phyloP scores from a whole-genome alignment of 306 rosid genomes.

The Herpetospermum pedunculosum region DNA sequence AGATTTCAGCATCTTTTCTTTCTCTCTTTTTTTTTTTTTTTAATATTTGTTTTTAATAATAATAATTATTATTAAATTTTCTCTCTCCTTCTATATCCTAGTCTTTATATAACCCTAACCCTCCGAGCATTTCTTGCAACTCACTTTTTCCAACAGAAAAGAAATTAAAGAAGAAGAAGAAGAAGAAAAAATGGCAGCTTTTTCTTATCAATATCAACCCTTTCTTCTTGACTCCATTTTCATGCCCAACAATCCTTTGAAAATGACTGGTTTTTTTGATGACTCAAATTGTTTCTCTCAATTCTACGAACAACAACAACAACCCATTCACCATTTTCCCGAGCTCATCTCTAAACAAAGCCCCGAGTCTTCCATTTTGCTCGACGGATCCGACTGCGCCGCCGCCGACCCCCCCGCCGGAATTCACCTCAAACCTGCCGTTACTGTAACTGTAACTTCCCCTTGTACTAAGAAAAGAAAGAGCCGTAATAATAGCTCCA shows the following conservation, averaged over 20 bases:
- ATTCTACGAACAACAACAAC: neutral
- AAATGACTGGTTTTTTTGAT: neutral
- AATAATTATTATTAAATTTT: neutral
- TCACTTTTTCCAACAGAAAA: neutral
- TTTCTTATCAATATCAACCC: conserved; percentile 10
- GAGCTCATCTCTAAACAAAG: conserved; percentile 1
- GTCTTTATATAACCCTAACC: neutral
- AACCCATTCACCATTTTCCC: neutral
- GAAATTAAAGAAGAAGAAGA: neutral
- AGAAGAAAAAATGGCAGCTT: neutral
- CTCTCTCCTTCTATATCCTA: neutral
- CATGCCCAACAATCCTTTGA: neutral
- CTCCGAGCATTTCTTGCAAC: conserved; percentile 8
- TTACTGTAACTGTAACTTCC: neutral
- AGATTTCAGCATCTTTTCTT: conserved; percentile 1
- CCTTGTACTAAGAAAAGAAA: conserved; percentile 2
- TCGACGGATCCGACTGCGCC: neutral
- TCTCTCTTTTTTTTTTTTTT: neutral
- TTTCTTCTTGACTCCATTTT: neutral
- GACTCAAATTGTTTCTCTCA: neutral
- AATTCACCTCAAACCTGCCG: neutral
- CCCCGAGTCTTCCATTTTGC: neutral
- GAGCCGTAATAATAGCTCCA: neutral
- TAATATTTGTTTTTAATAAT: too few relatives aligned
- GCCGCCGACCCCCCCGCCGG: neutral